These are phyloP conservation scores for Phoenix roebelenii DNA, from an alignment of 176 grass and related monocot genomes.

Conservation along the genomic window DNA sequence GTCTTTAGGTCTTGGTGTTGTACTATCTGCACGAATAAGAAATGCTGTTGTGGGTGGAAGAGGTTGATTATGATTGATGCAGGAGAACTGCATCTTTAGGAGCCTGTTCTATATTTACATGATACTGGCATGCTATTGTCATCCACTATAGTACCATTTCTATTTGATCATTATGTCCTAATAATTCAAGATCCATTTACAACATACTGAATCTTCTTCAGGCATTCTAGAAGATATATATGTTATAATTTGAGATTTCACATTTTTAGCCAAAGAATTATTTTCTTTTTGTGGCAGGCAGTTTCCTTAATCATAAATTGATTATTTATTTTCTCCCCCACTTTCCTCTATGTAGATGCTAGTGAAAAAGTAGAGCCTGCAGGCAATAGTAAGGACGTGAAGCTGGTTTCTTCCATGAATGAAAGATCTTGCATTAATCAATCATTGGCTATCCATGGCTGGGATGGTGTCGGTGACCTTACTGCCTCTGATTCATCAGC, in stretches of 20 bases:
- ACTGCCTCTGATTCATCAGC: background rate
- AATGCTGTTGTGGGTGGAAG: too few species aligned
- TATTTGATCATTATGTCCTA: background rate
- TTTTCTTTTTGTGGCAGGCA: background rate
- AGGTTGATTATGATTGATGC: too few species aligned
- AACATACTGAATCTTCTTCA: too few species aligned
- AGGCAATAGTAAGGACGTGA: background rate
- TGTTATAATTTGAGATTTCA: too few species aligned
- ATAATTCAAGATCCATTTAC: background rate
- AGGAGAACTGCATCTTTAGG: background rate
- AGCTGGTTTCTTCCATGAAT: background rate
- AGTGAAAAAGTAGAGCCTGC: slow-evolving; percentile 6
- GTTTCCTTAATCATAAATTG: background rate
- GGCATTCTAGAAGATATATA: too few species aligned
- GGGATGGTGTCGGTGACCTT: background rate
- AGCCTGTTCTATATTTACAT: background rate
- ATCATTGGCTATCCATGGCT: background rate
- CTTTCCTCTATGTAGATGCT: slow-evolving; percentile 1
- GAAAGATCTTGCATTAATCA: background rate
- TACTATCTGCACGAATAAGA: too few species aligned
- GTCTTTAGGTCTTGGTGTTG: too few species aligned
- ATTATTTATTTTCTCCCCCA: background rate
- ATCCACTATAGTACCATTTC: background rate
- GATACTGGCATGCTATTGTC: background rate
- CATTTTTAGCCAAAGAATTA: background rate